Conservation (phyloP, 306 rosid species). For the Alnus rubra region DNA sequence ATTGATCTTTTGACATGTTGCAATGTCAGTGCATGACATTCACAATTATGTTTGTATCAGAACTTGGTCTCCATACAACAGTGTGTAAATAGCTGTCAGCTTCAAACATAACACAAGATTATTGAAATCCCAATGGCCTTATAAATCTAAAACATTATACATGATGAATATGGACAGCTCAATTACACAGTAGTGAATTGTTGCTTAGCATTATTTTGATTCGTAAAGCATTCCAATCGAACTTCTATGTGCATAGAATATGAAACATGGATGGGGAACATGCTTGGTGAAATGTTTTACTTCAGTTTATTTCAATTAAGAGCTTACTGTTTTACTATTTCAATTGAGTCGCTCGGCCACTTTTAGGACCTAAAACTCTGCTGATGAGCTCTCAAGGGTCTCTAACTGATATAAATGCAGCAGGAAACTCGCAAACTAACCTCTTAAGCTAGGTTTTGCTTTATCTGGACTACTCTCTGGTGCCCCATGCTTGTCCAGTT, state of each 20-base stretch:
- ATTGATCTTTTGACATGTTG: neutral
- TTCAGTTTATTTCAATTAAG: neutral
- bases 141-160: neutral
- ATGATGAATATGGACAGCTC: neutral
- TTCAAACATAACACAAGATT: neutral
- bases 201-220: neutral
- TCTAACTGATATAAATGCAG: neutral
- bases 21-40: neutral
- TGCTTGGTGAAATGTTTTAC: neutral
- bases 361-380: neutral
- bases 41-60: neutral
- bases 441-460: conserved; percentile 42
- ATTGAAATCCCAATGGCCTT: neutral
- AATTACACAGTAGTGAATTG: neutral
- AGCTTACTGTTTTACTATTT: neutral
- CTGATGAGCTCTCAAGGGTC: neutral
- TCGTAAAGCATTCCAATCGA: neutral
- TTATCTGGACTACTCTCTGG: conserved; percentile 52
- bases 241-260: neutral
- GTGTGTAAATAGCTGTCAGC: neutral
- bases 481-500: conserved; percentile 55
- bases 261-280: neutral
- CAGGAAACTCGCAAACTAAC: conserved; percentile 39
- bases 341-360: neutral
- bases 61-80: neutral